These are phyloP conservation scores for Forsythia suspensa DNA, from an alignment of 257 asterid genomes.

Conservation along the genomic window DNA sequence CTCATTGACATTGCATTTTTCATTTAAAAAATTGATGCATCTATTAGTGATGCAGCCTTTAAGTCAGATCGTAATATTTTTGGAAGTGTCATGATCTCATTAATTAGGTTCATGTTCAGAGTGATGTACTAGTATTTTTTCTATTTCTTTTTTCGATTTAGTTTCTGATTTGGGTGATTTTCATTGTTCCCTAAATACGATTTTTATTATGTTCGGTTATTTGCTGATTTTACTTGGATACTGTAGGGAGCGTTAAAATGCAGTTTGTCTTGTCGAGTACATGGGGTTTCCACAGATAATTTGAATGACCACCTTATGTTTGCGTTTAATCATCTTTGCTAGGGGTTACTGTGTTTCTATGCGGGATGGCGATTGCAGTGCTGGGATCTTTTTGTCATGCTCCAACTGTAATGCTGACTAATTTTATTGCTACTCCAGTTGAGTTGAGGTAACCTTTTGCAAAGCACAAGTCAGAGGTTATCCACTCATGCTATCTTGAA, in stretches of 20 bases:
- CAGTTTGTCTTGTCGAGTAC: neutral
- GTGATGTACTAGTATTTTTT: neutral
- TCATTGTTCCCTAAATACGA: neutral
- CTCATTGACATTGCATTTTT: neutral
- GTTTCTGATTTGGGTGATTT: neutral
- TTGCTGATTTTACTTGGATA: neutral
- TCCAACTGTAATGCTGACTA: conserved; percentile 89
- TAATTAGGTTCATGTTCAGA: neutral
- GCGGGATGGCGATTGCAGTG: conserved; percentile 77
- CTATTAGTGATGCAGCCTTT: neutral
- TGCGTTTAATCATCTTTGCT: conserved; percentile 29
- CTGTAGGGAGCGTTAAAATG: neutral
- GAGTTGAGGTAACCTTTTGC: conserved; percentile 65
- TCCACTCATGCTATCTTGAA: conserved; percentile 8
- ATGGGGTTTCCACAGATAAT: conserved; percentile 4
- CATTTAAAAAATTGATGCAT: neutral
- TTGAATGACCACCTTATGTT: conserved; percentile 18
- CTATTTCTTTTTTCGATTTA: neutral
- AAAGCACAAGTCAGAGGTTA: conserved; percentile 10
- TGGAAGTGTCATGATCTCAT: neutral
- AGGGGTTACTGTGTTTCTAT: conserved; percentile 85
- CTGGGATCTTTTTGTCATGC: conserved; percentile 81
- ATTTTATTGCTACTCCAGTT: conserved; percentile 80
- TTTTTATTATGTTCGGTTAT: neutral
- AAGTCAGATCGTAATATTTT: neutral